Conservation (phyloP, 2,329 filamentous ascomycete species). For the Epichloe aotearoae region DNA sequence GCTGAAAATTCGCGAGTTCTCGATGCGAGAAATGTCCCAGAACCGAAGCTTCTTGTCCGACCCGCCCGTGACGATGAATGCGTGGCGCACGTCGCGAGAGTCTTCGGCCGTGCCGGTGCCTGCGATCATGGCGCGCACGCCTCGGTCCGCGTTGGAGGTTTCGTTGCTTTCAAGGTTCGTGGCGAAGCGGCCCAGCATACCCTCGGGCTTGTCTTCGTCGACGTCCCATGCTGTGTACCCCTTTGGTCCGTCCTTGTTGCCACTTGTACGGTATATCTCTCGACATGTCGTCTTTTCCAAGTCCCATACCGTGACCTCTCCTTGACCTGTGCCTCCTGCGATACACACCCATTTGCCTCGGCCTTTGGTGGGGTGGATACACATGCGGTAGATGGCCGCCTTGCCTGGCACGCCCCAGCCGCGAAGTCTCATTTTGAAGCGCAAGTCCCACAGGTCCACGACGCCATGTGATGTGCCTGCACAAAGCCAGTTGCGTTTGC, state of each 20-base stretch:
- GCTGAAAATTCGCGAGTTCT: constrained; percentile 69
- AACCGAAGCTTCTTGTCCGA: constrained; percentile 85
- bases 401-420: constrained; percentile 80
- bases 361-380: constrained; percentile 64
- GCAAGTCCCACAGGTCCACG: constrained; percentile 86
- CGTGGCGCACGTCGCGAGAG: constrained; percentile 58
- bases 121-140: constrained; percentile 62
- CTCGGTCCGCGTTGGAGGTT: constrained; percentile 43
- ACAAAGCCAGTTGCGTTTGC: constrained; percentile 77
- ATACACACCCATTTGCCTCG: constrained; percentile 79
- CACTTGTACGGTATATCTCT: constrained; percentile 69
- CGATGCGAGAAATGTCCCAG: constrained; percentile 74
- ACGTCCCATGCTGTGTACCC: constrained; percentile 77
- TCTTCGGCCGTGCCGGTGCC: constrained; percentile 60
- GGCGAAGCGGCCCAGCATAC: constrained; percentile 76
- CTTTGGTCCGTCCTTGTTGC: constrained; percentile 45
- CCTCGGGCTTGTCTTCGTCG: constrained; percentile 77
- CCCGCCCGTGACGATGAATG: constrained; percentile 77
- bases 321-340: constrained; percentile 71
- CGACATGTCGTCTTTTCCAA: constrained; percentile 79
- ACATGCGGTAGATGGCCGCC: constrained; percentile 65
- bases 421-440: constrained; percentile 80
- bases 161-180: constrained; percentile 53
- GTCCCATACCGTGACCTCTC: constrained; percentile 92
- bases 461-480: constrained; percentile 88